Base-by-base conservation (phyloP, 2,329 filamentous ascomycete species). In the Emmonsiellopsis sp. region DNA sequence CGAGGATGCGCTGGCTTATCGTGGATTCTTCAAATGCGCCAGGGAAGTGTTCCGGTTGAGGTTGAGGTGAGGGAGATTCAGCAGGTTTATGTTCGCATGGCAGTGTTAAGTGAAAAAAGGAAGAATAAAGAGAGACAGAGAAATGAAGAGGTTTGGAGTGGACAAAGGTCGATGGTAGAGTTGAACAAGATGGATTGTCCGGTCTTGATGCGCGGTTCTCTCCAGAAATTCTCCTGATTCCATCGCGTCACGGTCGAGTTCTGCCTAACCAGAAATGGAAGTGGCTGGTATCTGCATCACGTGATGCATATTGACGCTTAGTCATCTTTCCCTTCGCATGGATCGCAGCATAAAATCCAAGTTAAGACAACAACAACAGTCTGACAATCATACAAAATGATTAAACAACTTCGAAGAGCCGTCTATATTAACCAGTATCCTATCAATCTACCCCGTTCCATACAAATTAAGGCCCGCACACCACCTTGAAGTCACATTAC, bases 401-500 rank as follows among this genome's bases (percentile, higher is more conserved):
- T 5, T 27, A 27, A 27, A 27, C 21, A 27, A 27, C 21, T 27
- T 27, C 21, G 21, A 27, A 27, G 5, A 27, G 21, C 21, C 21
- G 21, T 27, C 21, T 27, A 27, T 27, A 27, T 27, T 27, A 27
- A 5, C 21, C 21, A 27, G 21, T 5, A 27, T 27, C 21, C 21
- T 27, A 27, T 27, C 21, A 27, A 27, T 27, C 21, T 27, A 27
- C 21, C 21, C 21, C 21, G 21, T 27, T 27, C 21, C 21, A 27
- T 27, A 27, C 21, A 27, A 27, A 27, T 27, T 5, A 27, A 27
- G 21, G 21, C 21, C 21, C 21, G 21, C 21, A 27, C 49, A 51
- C 49, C 49, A 33, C 42, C 49, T 34, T n/a, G 21, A 51, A 42
- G 42, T 51, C 49, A 51, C 49, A 36, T 51, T 42, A 51, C 42